These are phyloP conservation scores for Metrosideros polymorpha DNA, from an alignment of 441 rosid genomes.

Conservation along the genomic window DNA sequence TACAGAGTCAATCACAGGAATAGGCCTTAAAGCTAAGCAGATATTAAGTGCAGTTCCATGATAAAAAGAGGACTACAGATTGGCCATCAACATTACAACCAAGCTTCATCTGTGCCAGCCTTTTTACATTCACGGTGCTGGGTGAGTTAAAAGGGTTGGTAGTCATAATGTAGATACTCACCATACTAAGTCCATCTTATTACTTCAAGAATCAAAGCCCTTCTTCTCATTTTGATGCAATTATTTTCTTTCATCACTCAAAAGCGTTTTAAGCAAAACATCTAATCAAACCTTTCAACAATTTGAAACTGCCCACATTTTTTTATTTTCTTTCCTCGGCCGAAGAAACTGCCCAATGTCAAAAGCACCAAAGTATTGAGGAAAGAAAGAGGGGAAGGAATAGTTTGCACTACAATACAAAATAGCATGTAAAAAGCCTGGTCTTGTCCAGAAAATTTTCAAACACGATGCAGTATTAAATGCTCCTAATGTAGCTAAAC, in stretches of 20 bases:
- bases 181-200: neutral
- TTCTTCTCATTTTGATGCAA: neutral
- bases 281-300: neutral
- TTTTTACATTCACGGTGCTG: neutral
- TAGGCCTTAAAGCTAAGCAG: neutral
- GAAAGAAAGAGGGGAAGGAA: neutral
- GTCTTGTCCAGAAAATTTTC: neutral
- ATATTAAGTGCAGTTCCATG: neutral
- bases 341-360: neutral
- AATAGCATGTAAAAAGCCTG: neutral
- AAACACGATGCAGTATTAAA: neutral
- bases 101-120: neutral
- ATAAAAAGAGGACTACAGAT: neutral
- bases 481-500: neutral
- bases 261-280: neutral
- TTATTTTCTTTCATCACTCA: neutral
- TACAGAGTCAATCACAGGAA: too few relatives aligned
- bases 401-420: neutral
- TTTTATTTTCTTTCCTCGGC: neutral
- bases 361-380: neutral
- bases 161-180: neutral
- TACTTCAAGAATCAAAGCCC: neutral
- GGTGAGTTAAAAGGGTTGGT: neutral
- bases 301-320: neutral
- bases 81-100: neutral